These are phyloP conservation scores for Trichomonascaceae sp. DNA, from an alignment of 1,139 yeast genomes.

Conservation along the genomic window DNA sequence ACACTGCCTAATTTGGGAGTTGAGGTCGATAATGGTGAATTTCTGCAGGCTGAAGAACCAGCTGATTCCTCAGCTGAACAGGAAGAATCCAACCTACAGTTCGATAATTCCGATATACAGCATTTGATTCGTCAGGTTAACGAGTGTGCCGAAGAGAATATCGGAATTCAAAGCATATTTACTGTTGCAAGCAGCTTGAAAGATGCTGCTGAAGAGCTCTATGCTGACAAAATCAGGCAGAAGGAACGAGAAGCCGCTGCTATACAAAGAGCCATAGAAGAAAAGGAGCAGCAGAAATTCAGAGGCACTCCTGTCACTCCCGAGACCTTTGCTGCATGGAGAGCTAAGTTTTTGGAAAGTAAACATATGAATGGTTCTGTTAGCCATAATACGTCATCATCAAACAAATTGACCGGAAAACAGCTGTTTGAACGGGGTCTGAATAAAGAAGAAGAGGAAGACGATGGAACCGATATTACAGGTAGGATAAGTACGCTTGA, in stretches of 20 bases:
- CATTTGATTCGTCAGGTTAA: slow-evolving; percentile 42
- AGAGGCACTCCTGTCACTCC: slow-evolving; percentile 72
- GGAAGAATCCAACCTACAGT: slow-evolving; percentile 16
- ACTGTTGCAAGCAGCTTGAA: slow-evolving; percentile 69
- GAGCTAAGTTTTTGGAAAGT: slow-evolving; percentile 48
- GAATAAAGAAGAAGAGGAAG: slow-evolving; percentile 56
- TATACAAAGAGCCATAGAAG: slow-evolving; percentile 51
- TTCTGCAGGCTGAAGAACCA: slow-evolving; percentile 36
- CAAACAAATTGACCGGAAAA: slow-evolving; percentile 72
- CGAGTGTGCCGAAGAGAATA: slow-evolving; percentile 56
- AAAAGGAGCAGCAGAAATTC: slow-evolving; percentile 70
- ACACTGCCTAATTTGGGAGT: slow-evolving; percentile 52
- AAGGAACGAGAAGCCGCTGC: slow-evolving; percentile 44
- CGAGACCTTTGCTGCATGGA: slow-evolving; percentile 68
- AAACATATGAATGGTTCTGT: slow-evolving; percentile 37
- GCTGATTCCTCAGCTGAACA: slow-evolving; percentile 38
- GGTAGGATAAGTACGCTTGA: background rate
- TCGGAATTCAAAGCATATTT: slow-evolving; percentile 85
- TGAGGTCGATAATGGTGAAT: slow-evolving; percentile 33
- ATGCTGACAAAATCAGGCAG: slow-evolving; percentile 56
- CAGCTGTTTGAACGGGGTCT: slow-evolving; percentile 88
- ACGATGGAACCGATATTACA: slow-evolving; percentile 18
- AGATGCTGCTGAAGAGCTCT: slow-evolving; percentile 68
- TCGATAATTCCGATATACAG: slow-evolving; percentile 32
- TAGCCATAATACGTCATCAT: background rate